Base-by-base conservation (phyloP, 2,329 filamentous ascomycete genomes). In the Aspergillus uvarum region DNA sequence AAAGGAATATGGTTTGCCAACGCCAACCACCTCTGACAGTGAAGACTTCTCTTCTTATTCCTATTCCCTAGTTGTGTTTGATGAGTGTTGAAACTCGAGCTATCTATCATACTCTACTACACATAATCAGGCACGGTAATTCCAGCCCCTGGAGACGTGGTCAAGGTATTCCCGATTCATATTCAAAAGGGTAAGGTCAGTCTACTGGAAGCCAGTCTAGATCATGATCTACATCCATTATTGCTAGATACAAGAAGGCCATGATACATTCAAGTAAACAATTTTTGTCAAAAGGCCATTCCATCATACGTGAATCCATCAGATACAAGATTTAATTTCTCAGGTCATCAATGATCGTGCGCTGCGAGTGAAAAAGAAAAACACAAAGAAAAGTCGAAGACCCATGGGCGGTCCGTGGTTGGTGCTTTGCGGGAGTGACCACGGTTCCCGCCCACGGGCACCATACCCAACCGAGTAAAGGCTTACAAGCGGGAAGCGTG, bases 401-500 rank as follows among this genome's bases (percentile, higher is more conserved):
- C 52, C 47, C 47, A 29, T 19, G 10, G 29, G 35, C 53, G 51
- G 51, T 24, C 35, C 59, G 22, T 51, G 54, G 44, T 52, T 57
- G 54, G 14, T 55, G 56, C 50, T 32, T 47, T 24, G 35, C 47
- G 47, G 48, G 16, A 29, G 51, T 50, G 29, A n/a, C 29, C 54
- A 32, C 47, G 26, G 53, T 32, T 51, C 26, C 38, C 12, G n/a
- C 31, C 26, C 47, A 35, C 53, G 54, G 16, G 60, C 31, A 21
- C 62, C 62, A 65, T 59, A 49, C 58, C 59, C 31, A 62, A 58
- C 54, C 21, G 14, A 61, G 61, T 26, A 52, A 59, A 59, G 52
- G 68, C 72, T 74, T 87, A 88, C 80, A 88, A 79, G 72, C 85
- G 82, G 67, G 84, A 87, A 69, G 85, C 86, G 83, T 99, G 95